Evolutionary conservation across 169 alveolate species (phyloP).

Genomic region (Plasmodium ovale): DNA sequence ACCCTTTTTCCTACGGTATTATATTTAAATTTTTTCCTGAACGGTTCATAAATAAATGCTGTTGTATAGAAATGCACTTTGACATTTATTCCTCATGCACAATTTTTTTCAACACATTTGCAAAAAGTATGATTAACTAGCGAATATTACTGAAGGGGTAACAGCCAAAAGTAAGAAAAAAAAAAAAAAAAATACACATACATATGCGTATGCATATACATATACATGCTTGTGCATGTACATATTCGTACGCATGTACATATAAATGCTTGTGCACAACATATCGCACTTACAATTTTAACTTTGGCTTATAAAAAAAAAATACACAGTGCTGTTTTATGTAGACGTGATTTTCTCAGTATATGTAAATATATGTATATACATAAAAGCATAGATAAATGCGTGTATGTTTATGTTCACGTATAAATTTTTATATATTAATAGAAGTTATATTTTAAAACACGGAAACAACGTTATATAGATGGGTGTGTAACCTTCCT

Average conservation of each 20-base stretch:
- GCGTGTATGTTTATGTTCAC: not conserved
- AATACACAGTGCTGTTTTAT: too few species aligned
- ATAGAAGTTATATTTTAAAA: not conserved
- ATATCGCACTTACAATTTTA: not conserved
- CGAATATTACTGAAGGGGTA: not conserved
- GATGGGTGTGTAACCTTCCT: not conserved
- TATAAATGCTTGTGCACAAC: too few species aligned
- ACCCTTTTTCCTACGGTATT: not conserved
- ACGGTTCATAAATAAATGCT: conserved; percentile 54
- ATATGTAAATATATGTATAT: not conserved
- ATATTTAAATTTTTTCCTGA: conserved; percentile 19
- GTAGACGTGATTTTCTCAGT: not conserved
- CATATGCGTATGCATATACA: not conserved
- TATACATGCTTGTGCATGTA: not conserved
- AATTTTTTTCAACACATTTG: conserved; percentile 30
- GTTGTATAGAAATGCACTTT: conserved; percentile 14
- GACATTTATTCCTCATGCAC: conserved; percentile 19
- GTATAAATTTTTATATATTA: not conserved
- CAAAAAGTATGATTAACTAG: conserved; percentile 4
- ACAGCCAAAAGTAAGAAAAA: conserved; percentile 8
- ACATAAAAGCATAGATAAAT: not conserved
- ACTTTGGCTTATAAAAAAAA: not conserved
- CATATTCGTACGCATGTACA: not conserved
- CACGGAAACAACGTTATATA: not conserved
- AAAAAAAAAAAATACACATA: conserved; percentile 7